phyloP scores from a whole-genome alignment of 2,329 filamentous ascomycete genomes.

The Epichloe gansuensis region DNA sequence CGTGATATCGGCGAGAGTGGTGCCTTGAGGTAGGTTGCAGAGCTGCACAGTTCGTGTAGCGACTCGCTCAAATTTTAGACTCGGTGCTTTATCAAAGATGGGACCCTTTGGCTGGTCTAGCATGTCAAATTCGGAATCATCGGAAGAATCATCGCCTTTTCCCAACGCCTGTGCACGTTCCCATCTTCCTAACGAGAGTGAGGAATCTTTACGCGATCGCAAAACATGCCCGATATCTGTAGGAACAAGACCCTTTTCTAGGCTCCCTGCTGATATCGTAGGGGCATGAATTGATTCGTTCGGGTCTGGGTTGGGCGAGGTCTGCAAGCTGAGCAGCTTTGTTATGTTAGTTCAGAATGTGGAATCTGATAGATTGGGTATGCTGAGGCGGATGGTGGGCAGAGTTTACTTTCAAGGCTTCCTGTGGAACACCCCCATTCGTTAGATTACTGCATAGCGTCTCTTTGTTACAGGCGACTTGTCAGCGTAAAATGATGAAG shows the following conservation, averaged over 20 bases:
- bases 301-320: background rate
- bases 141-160: background rate
- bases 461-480: background rate
- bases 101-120: too few relatives aligned
- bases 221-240: background rate
- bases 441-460: conserved; percentile 2
- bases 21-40: conserved; percentile 45
- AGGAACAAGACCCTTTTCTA: background rate
- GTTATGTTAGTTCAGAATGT: background rate
- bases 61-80: conserved; percentile 16
- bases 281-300: background rate
- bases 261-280: background rate
- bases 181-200: background rate
- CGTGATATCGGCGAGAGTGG: conserved; percentile 53
- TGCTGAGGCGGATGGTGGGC: background rate
- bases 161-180: background rate
- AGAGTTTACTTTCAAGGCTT: conserved; percentile 1
- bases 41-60: conserved; percentile 48
- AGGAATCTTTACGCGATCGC: background rate
- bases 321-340: conserved; percentile 3
- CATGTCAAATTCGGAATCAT: background rate
- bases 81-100: background rate
- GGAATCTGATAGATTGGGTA: background rate
- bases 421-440: background rate
- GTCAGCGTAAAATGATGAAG: background rate